Conservation (phyloP, 2,329 filamentous ascomycete genomes). For the Calonectria hongkongensis region DNA sequence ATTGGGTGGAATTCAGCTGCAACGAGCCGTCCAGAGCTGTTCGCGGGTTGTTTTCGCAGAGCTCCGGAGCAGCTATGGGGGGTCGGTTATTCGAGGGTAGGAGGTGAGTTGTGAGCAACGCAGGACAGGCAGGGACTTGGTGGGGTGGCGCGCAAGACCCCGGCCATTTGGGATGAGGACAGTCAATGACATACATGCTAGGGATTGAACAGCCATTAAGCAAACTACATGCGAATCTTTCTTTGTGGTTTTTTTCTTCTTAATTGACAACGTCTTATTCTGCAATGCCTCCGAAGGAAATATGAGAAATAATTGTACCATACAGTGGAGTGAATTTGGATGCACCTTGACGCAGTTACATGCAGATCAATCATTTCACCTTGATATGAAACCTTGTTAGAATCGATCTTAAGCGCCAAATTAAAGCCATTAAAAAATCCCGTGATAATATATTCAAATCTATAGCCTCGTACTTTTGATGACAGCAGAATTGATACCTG, state of each 20-base stretch:
- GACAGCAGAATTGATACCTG: conserved; percentile 95
- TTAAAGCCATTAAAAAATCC: conserved; percentile 44
- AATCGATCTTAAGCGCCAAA: background rate
- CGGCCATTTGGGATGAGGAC: background rate
- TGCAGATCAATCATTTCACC: background rate
- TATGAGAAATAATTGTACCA: background rate
- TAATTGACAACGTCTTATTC: too few species aligned
- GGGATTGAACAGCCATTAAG: background rate
- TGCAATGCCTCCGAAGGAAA: background rate
- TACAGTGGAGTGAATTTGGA: too few species aligned
- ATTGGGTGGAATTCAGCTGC: conserved; percentile 39
- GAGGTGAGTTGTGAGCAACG: conserved; percentile 51
- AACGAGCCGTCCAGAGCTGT: conserved; percentile 20
- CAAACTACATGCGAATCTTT: background rate
- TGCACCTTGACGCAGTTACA: background rate
- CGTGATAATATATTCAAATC: conserved; percentile 43
- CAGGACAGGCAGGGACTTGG: conserved; percentile 47
- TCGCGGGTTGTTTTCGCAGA: conserved; percentile 21
- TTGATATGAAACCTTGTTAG: background rate
- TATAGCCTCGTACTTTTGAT: conserved; percentile 96
- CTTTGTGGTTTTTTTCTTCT: too few species aligned
- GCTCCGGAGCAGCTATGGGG: conserved; percentile 26
- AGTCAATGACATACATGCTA: background rate
- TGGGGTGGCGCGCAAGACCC: conserved; percentile 46
- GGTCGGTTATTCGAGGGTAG: conserved; percentile 26